Evolutionary conservation across 108 stramenopile species (phyloP), one percentile per base, ranked within the genome.

Genomic region (Cyclostephanos invisitatus): DNA sequence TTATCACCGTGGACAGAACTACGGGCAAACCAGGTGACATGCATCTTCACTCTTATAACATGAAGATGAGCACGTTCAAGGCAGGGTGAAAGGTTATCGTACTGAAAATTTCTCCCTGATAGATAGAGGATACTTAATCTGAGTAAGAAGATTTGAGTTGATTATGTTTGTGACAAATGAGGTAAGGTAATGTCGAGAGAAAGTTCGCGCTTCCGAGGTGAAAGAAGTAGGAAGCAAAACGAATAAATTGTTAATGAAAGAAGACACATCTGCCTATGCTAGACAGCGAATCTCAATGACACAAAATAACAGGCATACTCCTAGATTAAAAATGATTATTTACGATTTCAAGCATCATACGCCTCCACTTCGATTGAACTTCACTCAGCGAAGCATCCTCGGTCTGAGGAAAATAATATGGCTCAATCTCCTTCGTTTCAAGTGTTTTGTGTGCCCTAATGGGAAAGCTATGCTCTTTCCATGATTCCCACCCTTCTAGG

Each of bases 1-100:
- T 88, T n/a, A 77, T 91, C 29, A 72, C 85, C 14, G 83, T 89
- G 35, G 89, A 89, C 72, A 64, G 85, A 60, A 84, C 80, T 6
- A 44, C 65, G 38, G 89, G 89, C n/a, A 78, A 80, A 72, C 28
- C 71, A 11, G 60, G 82, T n/a, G 86, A 89, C 47, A 78, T 83
- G 75, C 81, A 84, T 64, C 66, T 80, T 29, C 83, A 78, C 27
- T 71, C 83, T 57, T 81, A 87, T 81, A 89, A 89, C 62, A 87
- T 89, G 80, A 87, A 89, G 63, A 81, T 89, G 61, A 71, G 74
- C n/a, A 89, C 87, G n/a, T 60, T 86, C 20, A 70, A 73, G 62
- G 69, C 67, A 46, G 2, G 15, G 14, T 46, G 15, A 46, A 15
- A 40, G 11, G 40, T 3, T 40, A 40, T 8, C 40, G 9, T 40